These are phyloP conservation scores for Sphenostylis stenocarpa DNA, from an alignment of 306 rosid species.

Conservation along the genomic window DNA sequence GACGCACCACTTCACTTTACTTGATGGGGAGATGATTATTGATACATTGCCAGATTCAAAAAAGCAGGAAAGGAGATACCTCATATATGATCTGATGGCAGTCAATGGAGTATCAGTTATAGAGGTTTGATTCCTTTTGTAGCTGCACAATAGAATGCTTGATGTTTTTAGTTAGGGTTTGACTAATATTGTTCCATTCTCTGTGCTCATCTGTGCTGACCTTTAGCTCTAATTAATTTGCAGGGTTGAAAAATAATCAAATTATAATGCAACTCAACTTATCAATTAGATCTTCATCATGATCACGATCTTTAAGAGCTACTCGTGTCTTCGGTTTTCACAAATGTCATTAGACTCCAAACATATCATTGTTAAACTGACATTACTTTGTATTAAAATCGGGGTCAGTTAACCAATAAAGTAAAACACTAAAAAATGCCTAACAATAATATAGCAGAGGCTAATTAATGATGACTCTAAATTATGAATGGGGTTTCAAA, in stretches of 20 bases:
- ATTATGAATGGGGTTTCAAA: no score
- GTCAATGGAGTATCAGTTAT: constrained; percentile 59
- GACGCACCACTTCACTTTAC: constrained; percentile 81
- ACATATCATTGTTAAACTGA: no score
- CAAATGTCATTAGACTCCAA: no score
- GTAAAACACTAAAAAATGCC: no score
- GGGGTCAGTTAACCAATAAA: no score
- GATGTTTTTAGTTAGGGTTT: constrained; percentile 14
- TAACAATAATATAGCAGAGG: no score
- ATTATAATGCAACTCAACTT: neutral
- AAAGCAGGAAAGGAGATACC: constrained; percentile 95
- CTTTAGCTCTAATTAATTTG: neutral
- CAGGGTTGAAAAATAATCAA: constrained; percentile 18
- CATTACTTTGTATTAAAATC: no score
- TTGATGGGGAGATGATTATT: constrained; percentile 97
- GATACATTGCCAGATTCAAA: constrained; percentile 83
- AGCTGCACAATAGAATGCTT: constrained; percentile 1
- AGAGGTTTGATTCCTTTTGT: constrained; percentile 57
- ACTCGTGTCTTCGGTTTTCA: no score
- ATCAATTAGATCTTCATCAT: no score
- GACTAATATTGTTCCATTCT: neutral
- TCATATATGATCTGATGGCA: constrained; percentile 90
- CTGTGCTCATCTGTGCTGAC: neutral
- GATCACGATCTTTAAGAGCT: no score
- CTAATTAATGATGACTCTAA: no score